A percentile compares a stretch with the other conserved stretches of the same genome.
Conservation (phyloP, 257 asterid species). For the Solanum paucissectum region DNA sequence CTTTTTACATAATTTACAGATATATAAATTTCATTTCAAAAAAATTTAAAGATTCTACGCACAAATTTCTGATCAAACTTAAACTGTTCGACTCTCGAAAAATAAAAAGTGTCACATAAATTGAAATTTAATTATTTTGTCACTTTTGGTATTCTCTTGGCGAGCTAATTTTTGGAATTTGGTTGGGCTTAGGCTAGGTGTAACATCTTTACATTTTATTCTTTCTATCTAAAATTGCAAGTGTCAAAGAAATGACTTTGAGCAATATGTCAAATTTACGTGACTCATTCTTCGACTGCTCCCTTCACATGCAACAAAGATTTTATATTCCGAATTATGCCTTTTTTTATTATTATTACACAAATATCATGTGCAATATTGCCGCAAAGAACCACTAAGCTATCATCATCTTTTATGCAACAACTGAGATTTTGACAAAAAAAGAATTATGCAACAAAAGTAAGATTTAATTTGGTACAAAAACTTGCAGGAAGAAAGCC, state of each 20-base stretch:
- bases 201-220: no score
- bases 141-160: no score
- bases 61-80: fast-evolving
- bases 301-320: background rate
- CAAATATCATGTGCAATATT: background rate
- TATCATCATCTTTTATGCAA: background rate
- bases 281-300: background rate
- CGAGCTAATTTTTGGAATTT: no score
- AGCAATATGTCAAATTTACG: background rate
- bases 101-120: fast-evolving
- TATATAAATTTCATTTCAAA: no score
- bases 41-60: no score
- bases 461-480: background rate
- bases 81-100: no score
- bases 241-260: no score
- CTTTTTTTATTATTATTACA: background rate
- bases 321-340: background rate
- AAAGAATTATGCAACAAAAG: background rate
- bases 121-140: no score
- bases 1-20: no score
- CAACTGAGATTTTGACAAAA: background rate
- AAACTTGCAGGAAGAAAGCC: conserved; percentile 3
- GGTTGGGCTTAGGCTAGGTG: no score
- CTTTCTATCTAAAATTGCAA: no score
- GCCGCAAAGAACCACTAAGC: background rate